Conservation (phyloP, 1,284 basidiomycete genomes). For the Pyrrhoderma noxium region DNA sequence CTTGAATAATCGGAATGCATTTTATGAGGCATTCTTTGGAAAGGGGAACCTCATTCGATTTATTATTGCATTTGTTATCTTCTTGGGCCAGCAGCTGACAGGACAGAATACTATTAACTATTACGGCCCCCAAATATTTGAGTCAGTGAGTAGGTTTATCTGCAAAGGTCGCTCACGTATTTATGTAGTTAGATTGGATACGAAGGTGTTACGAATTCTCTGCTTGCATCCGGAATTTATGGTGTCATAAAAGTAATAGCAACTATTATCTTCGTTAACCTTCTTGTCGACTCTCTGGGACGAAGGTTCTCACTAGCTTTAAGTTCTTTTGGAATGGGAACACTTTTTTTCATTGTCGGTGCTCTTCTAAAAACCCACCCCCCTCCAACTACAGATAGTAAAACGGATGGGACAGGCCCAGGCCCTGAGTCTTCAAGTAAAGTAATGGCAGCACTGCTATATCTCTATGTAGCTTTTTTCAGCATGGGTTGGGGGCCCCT, state of each 20-base stretch:
- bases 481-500: conserved; percentile 62
- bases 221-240: conserved; percentile 79
- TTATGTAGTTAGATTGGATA: conserved; percentile 50
- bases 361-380: conserved; percentile 70
- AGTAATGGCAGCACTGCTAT: conserved; percentile 70
- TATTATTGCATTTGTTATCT: conserved; percentile 57
- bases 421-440: conserved; percentile 43
- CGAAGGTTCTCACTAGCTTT: conserved; percentile 54
- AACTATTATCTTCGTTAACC: conserved; percentile 54
- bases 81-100: conserved; percentile 59
- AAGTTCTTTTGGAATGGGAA: conserved; percentile 54
- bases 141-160: conserved; percentile 43
- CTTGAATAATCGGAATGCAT: conserved; percentile 56
- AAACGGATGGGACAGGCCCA: conserved; percentile 19
- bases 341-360: conserved; percentile 61
- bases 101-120: conserved; percentile 52
- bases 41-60: conserved; percentile 70
- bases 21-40: conserved; percentile 67
- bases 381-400: conserved; percentile 26
- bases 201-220: conserved; percentile 46
- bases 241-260: conserved; percentile 72
- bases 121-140: conserved; percentile 71
- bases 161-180: conserved; percentile 26
- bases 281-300: conserved; percentile 49
- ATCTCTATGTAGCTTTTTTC: conserved; percentile 71